Base-by-base conservation (phyloP, 345 rosid species). In the Salix arbutifolia region DNA sequence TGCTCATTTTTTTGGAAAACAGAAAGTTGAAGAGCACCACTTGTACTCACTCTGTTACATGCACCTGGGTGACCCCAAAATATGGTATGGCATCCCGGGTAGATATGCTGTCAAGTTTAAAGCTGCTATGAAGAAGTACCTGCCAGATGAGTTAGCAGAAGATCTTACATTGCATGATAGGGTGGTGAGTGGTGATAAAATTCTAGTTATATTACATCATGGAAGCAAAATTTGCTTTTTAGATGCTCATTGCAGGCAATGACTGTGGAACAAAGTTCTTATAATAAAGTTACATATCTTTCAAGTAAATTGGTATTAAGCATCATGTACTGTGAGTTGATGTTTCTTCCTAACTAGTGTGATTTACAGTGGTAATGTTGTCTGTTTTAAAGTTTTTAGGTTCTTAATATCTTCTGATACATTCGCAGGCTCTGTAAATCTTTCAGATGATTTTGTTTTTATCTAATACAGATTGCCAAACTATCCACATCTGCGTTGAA, bases 51-150 rank as follows among this genome's bases (percentile, higher is more conserved):
- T 92, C 74, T 80, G 74, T 82, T 91, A 88, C 84, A 56, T 82
- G 88, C 97, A 92, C 85, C 3, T 87, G 69, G 97, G 97, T 64
- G 85, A 84, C 75, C 92, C 92, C 17, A 88, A 84, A 85, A 81
- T 93, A 44, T 89, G 96, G 97, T 85, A 88, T 81, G 75, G 80
- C 64, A 77, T 88, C 77, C 91, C 97, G 1, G 86, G 65, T 67
- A 83, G 85, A 80, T 83, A 75, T 82, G 78, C 73, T 9, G 67
- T 72, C 37, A 79, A 87, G 75, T 88, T 86, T 81, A 83, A 82
- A 73, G 76, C 81, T 75, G 61, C 80, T 62, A 58, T 77, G 85
- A 81, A 76, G 80, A 89, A 84, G 48, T 67, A 77, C 73, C 52
- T 77, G 67, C 74, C 86, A 65, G 82, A 83, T 79, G 28, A 76